Base-by-base conservation (phyloP, 306 rosid genomes). In the Casuarina cunninghamiana region DNA sequence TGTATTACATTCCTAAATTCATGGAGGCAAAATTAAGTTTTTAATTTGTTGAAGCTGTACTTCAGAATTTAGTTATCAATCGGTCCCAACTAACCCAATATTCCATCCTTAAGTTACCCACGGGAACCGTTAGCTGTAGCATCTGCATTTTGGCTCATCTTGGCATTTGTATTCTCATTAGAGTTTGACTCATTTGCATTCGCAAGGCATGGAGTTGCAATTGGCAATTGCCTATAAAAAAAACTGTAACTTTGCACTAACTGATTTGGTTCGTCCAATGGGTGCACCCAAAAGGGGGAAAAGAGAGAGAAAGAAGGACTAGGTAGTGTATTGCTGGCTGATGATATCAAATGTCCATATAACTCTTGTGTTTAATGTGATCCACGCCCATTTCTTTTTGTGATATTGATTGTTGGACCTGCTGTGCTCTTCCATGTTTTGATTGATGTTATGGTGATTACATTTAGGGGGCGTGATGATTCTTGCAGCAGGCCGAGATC, bases 401-500 rank as follows among this genome's bases (percentile, higher is more conserved):
- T 58, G 35, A 15, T 9, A 21, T 26, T 10, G 39, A 26, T 10
- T 19, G 1, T 10, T 58, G 21, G 65, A 58, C 26, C 39, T 58
- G 15, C 65, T 77, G 57, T 16, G 39, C 42, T 48, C 45, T 54
- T 45, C 44, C 3, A 11, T 53, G 72, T 60, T 39, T 37, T 79
- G 75, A 51, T 83, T 53, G 72, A 58, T 84, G 39, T 84, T 48
- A 43, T 79, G 65, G 8, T 15, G 39, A 41, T 74, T 9, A 16
- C 69, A 81, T 67, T 55, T 76, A 93, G 99, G 87, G 87, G 80
- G 16, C 93, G 90, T 17, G 53, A 81, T 35, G 87, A 76, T 61
- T 83, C 93, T 48, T 86, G 85, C 76, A 15, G 84, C 77, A 84
- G 85, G 80, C 83, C 90, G 5, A 85, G 88, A 44, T 82, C 91